These are phyloP conservation scores for Neurospora sp. DNA, from an alignment of 495 filamentous ascomycete genomes.

Conservation along the genomic window DNA sequence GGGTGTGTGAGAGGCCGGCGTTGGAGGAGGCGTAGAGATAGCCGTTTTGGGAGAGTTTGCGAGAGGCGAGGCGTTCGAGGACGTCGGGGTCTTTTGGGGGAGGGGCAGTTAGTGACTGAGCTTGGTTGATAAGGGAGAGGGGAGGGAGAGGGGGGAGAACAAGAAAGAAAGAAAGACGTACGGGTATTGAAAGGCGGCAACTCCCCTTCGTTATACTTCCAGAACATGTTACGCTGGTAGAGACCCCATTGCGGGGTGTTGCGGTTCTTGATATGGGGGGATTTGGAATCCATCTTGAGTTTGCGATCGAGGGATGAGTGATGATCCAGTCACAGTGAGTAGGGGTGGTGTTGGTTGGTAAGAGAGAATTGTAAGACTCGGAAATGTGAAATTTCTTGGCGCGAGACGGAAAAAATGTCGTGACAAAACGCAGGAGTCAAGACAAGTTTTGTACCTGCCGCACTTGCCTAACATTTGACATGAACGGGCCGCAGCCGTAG, in stretches of 20 bases:
- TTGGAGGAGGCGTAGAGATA: slow-evolving; percentile 58
- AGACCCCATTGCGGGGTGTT: slow-evolving; percentile 51
- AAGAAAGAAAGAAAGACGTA: background rate
- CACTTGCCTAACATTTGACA: background rate
- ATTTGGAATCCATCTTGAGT: slow-evolving; percentile 36
- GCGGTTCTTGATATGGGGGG: slow-evolving; percentile 45
- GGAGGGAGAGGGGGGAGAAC: background rate
- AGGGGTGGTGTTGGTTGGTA: too few species aligned
- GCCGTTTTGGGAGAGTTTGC: slow-evolving; percentile 42
- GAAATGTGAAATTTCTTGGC: background rate
- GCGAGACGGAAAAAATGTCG: background rate
- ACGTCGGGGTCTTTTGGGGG: background rate
- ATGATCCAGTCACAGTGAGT: too few species aligned
- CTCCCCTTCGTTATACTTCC: slow-evolving; percentile 35
- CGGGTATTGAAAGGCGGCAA: background rate
- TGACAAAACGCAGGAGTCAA: background rate
- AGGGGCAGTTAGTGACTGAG: background rate
- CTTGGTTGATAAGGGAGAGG: background rate
- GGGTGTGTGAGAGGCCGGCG: slow-evolving; percentile 54
- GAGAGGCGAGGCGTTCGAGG: slow-evolving; percentile 41
- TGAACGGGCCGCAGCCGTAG: background rate
- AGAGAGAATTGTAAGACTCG: background rate
- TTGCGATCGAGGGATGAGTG: background rate
- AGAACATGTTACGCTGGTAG: slow-evolving; percentile 55
- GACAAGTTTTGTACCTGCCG: background rate